Percentiles rank a stretch among this genome's conserved stretches.
Evolutionary conservation across 2,329 filamentous ascomycete genomes (phyloP).

Genomic region (Cryphonectria carpinicola): DNA sequence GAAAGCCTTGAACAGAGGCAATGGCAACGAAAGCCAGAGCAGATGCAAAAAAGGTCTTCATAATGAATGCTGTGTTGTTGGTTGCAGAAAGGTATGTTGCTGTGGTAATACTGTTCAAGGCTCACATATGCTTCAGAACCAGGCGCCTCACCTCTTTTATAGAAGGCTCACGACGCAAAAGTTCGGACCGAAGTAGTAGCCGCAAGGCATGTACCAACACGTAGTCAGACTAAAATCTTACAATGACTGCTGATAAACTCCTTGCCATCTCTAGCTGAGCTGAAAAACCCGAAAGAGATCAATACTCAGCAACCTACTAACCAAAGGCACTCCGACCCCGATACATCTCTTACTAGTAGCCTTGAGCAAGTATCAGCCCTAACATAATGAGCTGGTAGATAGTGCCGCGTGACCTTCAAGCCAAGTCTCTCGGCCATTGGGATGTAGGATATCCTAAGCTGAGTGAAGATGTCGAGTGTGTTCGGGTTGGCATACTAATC

Average conservation of each 20-base stretch:
- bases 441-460: not conserved
- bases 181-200: not conserved
- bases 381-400: not conserved
- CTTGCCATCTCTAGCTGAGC: not conserved
- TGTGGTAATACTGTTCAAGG: not conserved
- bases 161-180: not conserved
- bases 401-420: not conserved
- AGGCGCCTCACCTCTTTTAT: not conserved
- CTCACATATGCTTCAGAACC: not conserved
- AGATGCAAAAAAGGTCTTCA: not conserved
- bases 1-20: not conserved
- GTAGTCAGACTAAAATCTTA: not conserved
- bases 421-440: not conserved
- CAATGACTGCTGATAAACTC: not conserved
- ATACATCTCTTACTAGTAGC: not conserved
- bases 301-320: not conserved
- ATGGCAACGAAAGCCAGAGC: not conserved
- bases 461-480: not conserved
- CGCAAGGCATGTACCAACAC: not conserved
- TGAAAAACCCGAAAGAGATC: not conserved
- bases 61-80: not conserved
- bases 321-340: not conserved
- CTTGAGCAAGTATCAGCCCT: not conserved
- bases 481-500: not conserved
- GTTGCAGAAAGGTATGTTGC: not conserved